Percentiles rank a stretch among this genome's conserved stretches.
Evolutionary conservation across 805 yeast genomes (phyloP).

Genomic region (Saccharomycopsis fibuligera): DNA sequence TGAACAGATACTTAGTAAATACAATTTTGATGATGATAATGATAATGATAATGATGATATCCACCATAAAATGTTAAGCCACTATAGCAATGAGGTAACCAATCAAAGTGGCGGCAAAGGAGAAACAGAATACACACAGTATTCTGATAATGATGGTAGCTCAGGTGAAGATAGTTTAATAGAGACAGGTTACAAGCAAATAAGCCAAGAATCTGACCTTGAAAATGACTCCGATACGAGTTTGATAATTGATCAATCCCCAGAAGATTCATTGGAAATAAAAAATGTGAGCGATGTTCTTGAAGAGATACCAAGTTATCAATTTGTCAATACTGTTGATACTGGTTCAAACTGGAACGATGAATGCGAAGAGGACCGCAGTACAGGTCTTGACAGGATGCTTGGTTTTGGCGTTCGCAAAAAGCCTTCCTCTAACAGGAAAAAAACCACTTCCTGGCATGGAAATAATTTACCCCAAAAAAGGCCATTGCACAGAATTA

Average conservation of each 20-base stretch:
- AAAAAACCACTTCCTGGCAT: background rate
- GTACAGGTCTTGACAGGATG: slow-evolving; percentile 10
- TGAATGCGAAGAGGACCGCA: slow-evolving; percentile 11
- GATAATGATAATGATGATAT: background rate
- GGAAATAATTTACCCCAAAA: no score
- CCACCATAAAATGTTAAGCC: no score
- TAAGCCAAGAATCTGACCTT: background rate
- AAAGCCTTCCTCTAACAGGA: background rate
- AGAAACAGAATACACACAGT: background rate
- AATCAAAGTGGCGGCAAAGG: background rate
- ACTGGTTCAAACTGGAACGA: background rate
- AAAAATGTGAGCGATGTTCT: background rate
- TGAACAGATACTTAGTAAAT: background rate
- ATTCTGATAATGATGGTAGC: no score
- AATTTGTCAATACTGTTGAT: no score
- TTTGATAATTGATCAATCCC: background rate
- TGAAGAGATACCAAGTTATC: background rate
- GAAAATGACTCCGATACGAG: background rate
- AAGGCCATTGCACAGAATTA: no score
- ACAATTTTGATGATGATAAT: background rate
- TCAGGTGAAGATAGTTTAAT: background rate
- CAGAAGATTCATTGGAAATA: slow-evolving; percentile 2
- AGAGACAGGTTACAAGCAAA: background rate
- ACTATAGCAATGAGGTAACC: no score
- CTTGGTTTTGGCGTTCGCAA: background rate